phyloP scores from a whole-genome alignment of 2,329 filamentous ascomycete species.

The Ophiocordyceps sinensis region DNA sequence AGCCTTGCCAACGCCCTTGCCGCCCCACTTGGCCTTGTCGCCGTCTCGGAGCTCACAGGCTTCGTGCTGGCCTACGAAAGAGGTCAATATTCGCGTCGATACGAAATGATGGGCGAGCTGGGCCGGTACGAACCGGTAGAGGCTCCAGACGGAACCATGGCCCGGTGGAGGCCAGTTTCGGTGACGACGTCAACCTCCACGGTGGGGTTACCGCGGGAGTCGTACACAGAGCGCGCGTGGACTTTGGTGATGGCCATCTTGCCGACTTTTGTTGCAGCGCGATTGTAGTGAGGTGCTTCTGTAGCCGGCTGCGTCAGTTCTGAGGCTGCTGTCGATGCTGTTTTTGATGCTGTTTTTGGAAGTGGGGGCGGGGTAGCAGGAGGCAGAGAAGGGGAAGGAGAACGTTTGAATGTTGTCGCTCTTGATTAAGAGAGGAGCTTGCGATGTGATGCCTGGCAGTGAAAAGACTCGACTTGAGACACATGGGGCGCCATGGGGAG shows the following conservation, averaged over 20 bases:
- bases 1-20: constrained; percentile 79
- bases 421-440: too few species aligned
- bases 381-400: constrained; percentile 1
- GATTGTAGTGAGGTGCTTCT: neutral
- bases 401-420: too few species aligned
- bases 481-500: neutral
- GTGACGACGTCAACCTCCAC: constrained; percentile 97
- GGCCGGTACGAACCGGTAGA: constrained; percentile 60
- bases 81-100: constrained; percentile 12
- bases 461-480: too few species aligned
- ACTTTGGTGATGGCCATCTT: constrained; percentile 86
- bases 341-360: neutral
- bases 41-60: constrained; percentile 83
- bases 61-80: constrained; percentile 64
- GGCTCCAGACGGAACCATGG: constrained; percentile 92
- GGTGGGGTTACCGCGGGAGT: constrained; percentile 96
- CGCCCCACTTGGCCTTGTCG: constrained; percentile 73
- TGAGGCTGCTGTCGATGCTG: neutral
- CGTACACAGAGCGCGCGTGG: constrained; percentile 90
- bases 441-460: too few species aligned
- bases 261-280: constrained; percentile 6
- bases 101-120: constrained; percentile 5
- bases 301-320: neutral
- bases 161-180: constrained; percentile 90
- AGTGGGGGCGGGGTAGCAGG: constrained; percentile 1